Evolutionary conservation across 495 filamentous ascomycete genomes (phyloP).

Genomic region (Penicillium canescens): DNA sequence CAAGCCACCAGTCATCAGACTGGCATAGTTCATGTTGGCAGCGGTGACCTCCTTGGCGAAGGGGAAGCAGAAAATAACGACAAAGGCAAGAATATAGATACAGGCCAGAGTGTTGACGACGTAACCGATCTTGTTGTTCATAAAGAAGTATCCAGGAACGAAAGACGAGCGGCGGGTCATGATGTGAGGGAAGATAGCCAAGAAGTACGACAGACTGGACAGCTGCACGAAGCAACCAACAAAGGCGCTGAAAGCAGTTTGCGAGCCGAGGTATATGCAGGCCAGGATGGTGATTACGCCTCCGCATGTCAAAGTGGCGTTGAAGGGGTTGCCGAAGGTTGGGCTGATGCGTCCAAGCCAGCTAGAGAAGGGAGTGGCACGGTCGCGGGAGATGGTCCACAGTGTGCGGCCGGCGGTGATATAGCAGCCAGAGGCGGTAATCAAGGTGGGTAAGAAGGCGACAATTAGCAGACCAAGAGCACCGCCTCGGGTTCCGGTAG

Average conservation of each 20-base stretch:
- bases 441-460: constrained; percentile 62
- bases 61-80: constrained; percentile 80
- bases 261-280: constrained; percentile 70
- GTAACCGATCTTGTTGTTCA: constrained; percentile 60
- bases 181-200: constrained; percentile 74
- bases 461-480: constrained; percentile 60
- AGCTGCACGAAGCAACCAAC: constrained; percentile 72
- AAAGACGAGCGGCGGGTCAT: constrained; percentile 64
- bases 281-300: constrained; percentile 65
- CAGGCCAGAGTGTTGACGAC: constrained; percentile 59
- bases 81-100: constrained; percentile 66
- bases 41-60: constrained; percentile 27
- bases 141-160: constrained; percentile 66
- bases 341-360: constrained; percentile 41
- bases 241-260: constrained; percentile 74
- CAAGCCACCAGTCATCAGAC: constrained; percentile 63
- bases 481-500: constrained; percentile 66
- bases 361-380: constrained; percentile 47
- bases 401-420: constrained; percentile 81
- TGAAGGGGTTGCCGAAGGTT: constrained; percentile 62
- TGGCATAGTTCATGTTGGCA: constrained; percentile 67
- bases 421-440: constrained; percentile 65
- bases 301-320: constrained; percentile 64
- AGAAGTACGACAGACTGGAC: constrained; percentile 69
- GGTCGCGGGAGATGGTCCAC: constrained; percentile 80